Percentiles rank a stretch among this genome's conserved stretches.
Evolutionary conservation across 768 basidiomycete genomes (phyloP).

Genomic region (Termitomyces sp.): DNA sequence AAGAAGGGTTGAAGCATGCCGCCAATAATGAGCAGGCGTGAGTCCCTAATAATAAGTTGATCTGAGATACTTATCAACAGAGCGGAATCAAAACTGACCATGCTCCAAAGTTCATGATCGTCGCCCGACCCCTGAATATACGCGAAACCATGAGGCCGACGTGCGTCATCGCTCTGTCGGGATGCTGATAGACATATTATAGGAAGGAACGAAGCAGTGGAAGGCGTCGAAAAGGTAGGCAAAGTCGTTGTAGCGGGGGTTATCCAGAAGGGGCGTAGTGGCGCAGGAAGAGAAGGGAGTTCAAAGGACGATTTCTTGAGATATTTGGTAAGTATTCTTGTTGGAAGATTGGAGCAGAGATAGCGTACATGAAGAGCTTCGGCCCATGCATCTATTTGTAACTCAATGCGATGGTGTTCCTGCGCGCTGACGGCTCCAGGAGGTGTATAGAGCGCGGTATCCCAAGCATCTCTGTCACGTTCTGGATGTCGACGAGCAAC

Average conservation of each 20-base stretch:
- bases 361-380: conserved; percentile 51
- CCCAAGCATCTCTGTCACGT: conserved; percentile 35
- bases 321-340: neutral
- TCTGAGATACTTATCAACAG: neutral
- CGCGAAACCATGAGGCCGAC: conserved; percentile 63
- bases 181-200: conserved; percentile 88
- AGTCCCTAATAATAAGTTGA: conserved; percentile 1
- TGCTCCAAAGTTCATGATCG: conserved; percentile 89
- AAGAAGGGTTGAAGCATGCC: conserved; percentile 4
- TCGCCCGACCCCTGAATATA: conserved; percentile 96
- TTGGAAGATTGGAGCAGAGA: neutral
- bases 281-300: conserved; percentile 52
- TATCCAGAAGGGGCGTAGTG: conserved; percentile 86
- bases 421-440: conserved; percentile 61
- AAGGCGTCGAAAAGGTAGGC: conserved; percentile 29
- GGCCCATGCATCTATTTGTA: conserved; percentile 63
- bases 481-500: conserved; percentile 30
- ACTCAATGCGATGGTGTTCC: conserved; percentile 79
- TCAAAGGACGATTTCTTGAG: conserved; percentile 65
- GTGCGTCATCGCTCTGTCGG: conserved; percentile 54
- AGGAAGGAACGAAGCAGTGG: conserved; percentile 45
- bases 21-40: conserved; percentile 9
- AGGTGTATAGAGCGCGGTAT: conserved; percentile 62
- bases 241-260: conserved; percentile 61
- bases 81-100: conserved; percentile 35